A percentile compares a stretch with the other conserved stretches of the same genome.
phyloP scores from a whole-genome alignment of 1,284 basidiomycete species.

The Porogramme epimiltina region DNA sequence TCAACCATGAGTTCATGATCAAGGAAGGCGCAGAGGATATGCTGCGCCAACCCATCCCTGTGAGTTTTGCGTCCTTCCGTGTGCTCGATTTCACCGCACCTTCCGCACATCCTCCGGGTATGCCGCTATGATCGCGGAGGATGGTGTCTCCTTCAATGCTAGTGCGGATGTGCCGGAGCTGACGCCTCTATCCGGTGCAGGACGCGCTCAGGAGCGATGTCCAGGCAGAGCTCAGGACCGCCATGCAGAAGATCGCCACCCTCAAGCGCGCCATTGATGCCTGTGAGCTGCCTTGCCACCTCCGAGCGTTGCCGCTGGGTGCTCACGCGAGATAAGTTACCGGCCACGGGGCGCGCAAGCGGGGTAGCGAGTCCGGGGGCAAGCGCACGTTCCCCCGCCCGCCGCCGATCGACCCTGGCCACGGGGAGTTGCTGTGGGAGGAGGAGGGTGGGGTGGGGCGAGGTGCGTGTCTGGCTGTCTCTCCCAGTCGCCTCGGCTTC shows the following conservation, averaged over 20 bases:
- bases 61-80: constrained; percentile 33
- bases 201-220: constrained; percentile 70
- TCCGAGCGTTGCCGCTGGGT: not conserved
- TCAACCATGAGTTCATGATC: constrained; percentile 75
- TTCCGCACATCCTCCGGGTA: too few species aligned
- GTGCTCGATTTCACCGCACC: too few species aligned
- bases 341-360: constrained; percentile 41
- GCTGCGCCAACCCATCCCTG: constrained; percentile 65
- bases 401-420: constrained; percentile 14
- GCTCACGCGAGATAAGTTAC: constrained; percentile 33
- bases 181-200: constrained; percentile 33
- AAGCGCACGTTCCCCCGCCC: constrained; percentile 43
- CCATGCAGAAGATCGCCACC: constrained; percentile 69
- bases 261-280: constrained; percentile 65
- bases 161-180: too few species aligned
- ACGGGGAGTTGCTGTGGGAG: constrained; percentile 18
- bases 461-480: constrained; percentile 21
- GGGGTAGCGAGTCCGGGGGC: constrained; percentile 28
- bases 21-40: constrained; percentile 87
- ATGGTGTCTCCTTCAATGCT: constrained; percentile 11
- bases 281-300: constrained; percentile 38
- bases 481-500: not conserved
- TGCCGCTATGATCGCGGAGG: too few species aligned
- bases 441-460: constrained; percentile 30
- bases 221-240: constrained; percentile 74